Conservation (phyloP, 2,329 filamentous ascomycete genomes). For the Alternaria triticina region DNA sequence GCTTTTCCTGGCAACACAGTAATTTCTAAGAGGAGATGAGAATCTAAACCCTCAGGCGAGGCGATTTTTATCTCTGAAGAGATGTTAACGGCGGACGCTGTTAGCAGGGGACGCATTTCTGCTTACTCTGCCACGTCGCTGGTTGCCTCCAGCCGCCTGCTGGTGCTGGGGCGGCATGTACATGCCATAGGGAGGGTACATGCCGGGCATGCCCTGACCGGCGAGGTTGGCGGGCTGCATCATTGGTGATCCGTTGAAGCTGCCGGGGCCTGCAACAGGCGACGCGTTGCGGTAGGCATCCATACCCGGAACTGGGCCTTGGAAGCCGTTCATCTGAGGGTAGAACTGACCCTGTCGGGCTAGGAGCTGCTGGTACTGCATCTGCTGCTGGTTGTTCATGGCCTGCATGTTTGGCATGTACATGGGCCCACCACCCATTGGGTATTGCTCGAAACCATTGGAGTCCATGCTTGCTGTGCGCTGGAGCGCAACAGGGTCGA, state of each 20-base stretch:
- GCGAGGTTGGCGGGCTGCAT: conserved; percentile 56
- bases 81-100: conserved; percentile 30
- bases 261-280: conserved; percentile 50
- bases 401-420: conserved; percentile 51
- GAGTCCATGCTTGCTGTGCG: conserved; percentile 59
- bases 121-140: conserved; percentile 62
- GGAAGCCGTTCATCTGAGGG: conserved; percentile 51
- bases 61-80: conserved; percentile 36
- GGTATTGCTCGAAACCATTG: conserved; percentile 55
- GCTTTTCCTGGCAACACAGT: conserved; percentile 21
- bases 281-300: conserved; percentile 53
- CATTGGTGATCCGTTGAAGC: conserved; percentile 52
- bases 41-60: background rate
- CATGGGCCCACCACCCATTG: conserved; percentile 44
- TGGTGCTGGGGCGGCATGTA: conserved; percentile 57
- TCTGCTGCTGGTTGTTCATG: conserved; percentile 54
- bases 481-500: conserved; percentile 53
- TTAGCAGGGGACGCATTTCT: conserved; percentile 29
- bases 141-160: conserved; percentile 54
- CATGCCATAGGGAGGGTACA: conserved; percentile 56
- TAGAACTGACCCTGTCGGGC: conserved; percentile 58
- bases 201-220: conserved; percentile 45
- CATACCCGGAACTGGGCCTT: conserved; percentile 50
- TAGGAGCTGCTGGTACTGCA: conserved; percentile 66
- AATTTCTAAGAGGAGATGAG: conserved; percentile 9